phyloP scores from a whole-genome alignment of 2,329 filamentous ascomycete genomes.

The Aspergillus ibericus region DNA sequence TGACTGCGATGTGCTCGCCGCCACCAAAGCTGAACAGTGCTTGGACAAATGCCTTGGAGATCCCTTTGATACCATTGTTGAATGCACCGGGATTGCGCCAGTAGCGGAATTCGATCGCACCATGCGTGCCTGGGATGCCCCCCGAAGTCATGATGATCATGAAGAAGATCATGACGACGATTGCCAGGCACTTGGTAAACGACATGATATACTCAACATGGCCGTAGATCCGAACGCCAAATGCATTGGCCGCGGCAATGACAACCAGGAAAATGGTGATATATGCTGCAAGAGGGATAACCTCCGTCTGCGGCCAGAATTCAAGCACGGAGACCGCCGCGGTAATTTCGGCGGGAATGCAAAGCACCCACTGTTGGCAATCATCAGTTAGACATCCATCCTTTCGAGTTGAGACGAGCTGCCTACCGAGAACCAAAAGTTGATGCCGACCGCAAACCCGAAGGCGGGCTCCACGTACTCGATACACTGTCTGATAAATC shows the following conservation, averaged over 20 bases:
- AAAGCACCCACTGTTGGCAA: slow-evolving; percentile 1
- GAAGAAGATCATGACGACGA: slow-evolving; percentile 36
- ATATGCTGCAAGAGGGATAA: slow-evolving; percentile 32
- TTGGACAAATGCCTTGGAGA: slow-evolving; percentile 37
- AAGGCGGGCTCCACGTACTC: slow-evolving; percentile 32
- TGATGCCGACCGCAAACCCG: slow-evolving; percentile 36
- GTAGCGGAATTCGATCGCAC: slow-evolving; percentile 34
- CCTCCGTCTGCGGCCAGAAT: slow-evolving; percentile 31
- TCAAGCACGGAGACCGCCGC: slow-evolving; percentile 34
- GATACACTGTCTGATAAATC: slow-evolving; percentile 33
- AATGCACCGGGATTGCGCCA: slow-evolving; percentile 31
- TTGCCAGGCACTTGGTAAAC: slow-evolving; percentile 32
- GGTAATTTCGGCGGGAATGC: slow-evolving; percentile 34
- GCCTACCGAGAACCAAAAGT: slow-evolving; percentile 35
- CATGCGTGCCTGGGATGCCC: slow-evolving; percentile 32
- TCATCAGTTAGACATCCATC: neutral
- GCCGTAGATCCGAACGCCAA: slow-evolving; percentile 32
- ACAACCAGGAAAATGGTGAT: slow-evolving; percentile 35
- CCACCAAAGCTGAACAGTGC: slow-evolving; percentile 36
- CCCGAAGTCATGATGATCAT: slow-evolving; percentile 39
- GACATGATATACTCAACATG: slow-evolving; percentile 26
- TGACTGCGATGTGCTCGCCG: slow-evolving; percentile 35
- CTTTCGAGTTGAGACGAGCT: slow-evolving; percentile 16
- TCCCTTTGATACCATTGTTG: slow-evolving; percentile 36
- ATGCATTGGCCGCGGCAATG: slow-evolving; percentile 29